Evolutionary conservation across 495 filamentous ascomycete species (phyloP).

Genomic region (Penicillium samsonianum): DNA sequence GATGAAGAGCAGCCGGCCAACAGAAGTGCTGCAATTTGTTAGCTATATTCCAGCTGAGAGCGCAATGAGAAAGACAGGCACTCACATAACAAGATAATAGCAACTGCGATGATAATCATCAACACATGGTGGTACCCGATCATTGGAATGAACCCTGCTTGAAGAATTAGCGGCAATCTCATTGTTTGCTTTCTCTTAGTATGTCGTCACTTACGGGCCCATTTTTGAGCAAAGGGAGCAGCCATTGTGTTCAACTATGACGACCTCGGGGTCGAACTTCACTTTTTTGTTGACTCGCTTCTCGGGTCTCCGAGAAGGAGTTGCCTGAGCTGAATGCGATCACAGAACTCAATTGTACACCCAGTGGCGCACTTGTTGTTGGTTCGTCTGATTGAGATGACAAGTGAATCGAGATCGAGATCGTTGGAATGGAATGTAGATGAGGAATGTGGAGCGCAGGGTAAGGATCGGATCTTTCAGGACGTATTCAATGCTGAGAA

Average conservation of each 20-base stretch:
- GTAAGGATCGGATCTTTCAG: slow-evolving; percentile 12
- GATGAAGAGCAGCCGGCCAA: slow-evolving; percentile 70
- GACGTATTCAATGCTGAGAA: slow-evolving; percentile 7
- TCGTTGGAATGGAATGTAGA: slow-evolving; percentile 35
- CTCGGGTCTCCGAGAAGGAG: slow-evolving; percentile 55
- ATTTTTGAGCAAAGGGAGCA: slow-evolving; percentile 26
- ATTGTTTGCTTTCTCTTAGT: not conserved
- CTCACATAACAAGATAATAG: slow-evolving; percentile 95
- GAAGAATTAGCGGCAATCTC: slow-evolving; percentile 14
- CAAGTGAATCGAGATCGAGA: slow-evolving; percentile 17
- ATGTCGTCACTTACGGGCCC: slow-evolving; percentile 35
- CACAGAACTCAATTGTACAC: slow-evolving; percentile 12
- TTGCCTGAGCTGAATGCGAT: slow-evolving; percentile 6
- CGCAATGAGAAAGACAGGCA: slow-evolving; percentile 13
- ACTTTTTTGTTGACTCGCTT: slow-evolving; percentile 39
- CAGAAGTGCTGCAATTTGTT: slow-evolving; percentile 54
- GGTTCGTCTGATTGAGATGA: not conserved
- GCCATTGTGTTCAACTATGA: slow-evolving; percentile 34
- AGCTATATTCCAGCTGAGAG: slow-evolving; percentile 24
- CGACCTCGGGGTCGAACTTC: slow-evolving; percentile 16
- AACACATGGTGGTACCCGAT: slow-evolving; percentile 98
- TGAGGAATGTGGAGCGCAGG: slow-evolving; percentile 24
- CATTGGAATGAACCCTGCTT: slow-evolving; percentile 81
- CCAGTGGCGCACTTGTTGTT: slow-evolving; percentile 3
- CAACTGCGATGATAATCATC: slow-evolving; percentile 93